Evolutionary conservation across 2,329 filamentous ascomycete genomes (phyloP).

Genomic region (Claviceps spartinae): DNA sequence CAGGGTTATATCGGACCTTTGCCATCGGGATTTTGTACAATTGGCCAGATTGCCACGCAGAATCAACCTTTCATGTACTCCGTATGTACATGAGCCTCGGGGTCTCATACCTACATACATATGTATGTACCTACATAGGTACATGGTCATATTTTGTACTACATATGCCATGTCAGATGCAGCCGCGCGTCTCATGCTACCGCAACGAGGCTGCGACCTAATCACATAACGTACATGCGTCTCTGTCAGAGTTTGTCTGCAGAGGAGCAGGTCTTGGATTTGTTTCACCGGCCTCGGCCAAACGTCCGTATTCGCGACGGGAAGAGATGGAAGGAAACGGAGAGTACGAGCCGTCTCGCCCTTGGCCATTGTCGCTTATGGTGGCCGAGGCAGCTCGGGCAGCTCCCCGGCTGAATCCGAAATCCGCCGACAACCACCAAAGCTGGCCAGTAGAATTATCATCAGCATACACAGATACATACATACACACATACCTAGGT

Average conservation of each 20-base stretch:
- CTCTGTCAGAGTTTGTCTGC: no score
- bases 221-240: no score
- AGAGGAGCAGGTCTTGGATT: no score
- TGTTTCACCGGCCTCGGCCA: no score
- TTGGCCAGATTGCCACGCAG: background rate
- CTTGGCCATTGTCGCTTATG: slow-evolving; percentile 9
- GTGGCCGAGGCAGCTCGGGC: background rate
- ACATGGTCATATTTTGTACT: no score
- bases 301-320: slow-evolving; percentile 3
- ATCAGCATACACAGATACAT: background rate
- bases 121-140: background rate
- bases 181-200: no score
- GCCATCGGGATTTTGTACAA: background rate
- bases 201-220: no score
- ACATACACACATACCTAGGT: background rate
- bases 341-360: slow-evolving; percentile 7
- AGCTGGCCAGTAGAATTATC: background rate
- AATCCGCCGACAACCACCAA: no score
- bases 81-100: background rate
- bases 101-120: background rate
- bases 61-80: background rate
- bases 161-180: no score
- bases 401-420: no score
- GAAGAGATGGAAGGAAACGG: slow-evolving; percentile 6
- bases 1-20: background rate